Base-by-base conservation (phyloP, 805 yeast species). In the Yarrowia sp. region DNA sequence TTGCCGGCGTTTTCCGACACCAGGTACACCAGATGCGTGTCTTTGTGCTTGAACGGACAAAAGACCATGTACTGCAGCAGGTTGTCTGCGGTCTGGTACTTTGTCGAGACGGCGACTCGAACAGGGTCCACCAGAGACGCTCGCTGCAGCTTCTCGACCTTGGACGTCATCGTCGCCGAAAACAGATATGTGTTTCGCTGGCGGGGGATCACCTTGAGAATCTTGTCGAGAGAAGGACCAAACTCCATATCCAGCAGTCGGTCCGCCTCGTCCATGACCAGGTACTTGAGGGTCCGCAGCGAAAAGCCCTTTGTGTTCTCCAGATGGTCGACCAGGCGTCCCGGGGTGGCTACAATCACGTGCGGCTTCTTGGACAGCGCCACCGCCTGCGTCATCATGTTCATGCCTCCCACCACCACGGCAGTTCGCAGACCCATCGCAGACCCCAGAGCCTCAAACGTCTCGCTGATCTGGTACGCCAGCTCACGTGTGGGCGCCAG, bases 211-310 rank as follows among this genome's bases (percentile, higher is more conserved):
- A 91, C 85, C 71, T 87, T 88, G 68, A 94, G 81, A 70, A 94
- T 90, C 76, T 89, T 89, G 75, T 92, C 97, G 71, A 94, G 81
- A 15, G 93, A 97, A 46, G 97, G 97, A 14, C 97, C 98, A 74
- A 94, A 94, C 76, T 94, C 99, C 90, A 94, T 86, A 80, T 95
- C 99, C 74, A 94, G 82, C 72, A 94, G 84, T 76, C 99, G 84
- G 79, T 94, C 99, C 24, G 99, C 99, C 80, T 94, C 99, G 79
- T 94, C 99, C 89, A 94, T 89, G 5, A 94, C 97, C 69, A 94
- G 82, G 76, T 82, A 94, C 76, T 90, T 88, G 74, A 94, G 81
- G 67, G 88, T 87, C 70, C 90, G 85, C 72, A 94, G 79, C 3
- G 90, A 86, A 74, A 94, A 94, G 1, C 97, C 98, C 76, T 90